Conservation (phyloP, 2,329 filamentous ascomycete species). For the Graphilbum sp. region DNA sequence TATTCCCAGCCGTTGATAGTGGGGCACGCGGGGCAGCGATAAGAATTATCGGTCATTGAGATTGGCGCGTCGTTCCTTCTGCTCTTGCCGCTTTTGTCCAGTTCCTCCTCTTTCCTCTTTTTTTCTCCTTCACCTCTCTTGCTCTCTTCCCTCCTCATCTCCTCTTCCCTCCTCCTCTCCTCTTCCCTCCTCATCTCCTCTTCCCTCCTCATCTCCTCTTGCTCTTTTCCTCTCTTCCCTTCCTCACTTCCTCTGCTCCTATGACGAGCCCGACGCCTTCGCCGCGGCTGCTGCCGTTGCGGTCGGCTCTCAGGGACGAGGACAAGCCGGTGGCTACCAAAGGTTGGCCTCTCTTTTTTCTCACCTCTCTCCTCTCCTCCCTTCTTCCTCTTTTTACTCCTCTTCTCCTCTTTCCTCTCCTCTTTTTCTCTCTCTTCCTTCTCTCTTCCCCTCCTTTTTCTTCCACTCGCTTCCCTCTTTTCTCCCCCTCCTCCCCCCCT, state of each 20-base stretch:
- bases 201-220: no score
- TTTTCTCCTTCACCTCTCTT: background rate
- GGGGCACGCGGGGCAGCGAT: no score
- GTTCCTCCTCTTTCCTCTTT: no score
- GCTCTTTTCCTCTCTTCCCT: background rate
- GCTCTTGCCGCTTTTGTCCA: no score
- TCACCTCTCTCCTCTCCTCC: background rate
- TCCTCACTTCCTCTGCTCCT: background rate
- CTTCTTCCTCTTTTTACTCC: background rate
- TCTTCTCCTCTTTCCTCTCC: background rate
- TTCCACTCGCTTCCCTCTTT: background rate
- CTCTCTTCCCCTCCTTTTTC: background rate
- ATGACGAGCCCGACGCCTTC: constrained; percentile 2
- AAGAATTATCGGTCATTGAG: no score
- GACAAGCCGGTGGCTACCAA: constrained; percentile 9
- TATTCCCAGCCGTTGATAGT: no score
- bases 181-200: background rate
- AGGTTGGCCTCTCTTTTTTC: constrained; percentile 3
- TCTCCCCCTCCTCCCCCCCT: background rate
- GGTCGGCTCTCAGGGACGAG: constrained; percentile 20
- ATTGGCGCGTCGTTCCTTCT: no score
- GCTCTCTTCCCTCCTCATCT: background rate
- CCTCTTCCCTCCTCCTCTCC: background rate
- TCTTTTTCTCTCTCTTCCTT: background rate
- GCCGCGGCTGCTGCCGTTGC: constrained; percentile 16